Percentiles rank a stretch among this genome's conserved stretches.
These are phyloP conservation scores for Berberis vulgaris DNA, from an alignment of 164 flowering plant species.

Conservation along the genomic window DNA sequence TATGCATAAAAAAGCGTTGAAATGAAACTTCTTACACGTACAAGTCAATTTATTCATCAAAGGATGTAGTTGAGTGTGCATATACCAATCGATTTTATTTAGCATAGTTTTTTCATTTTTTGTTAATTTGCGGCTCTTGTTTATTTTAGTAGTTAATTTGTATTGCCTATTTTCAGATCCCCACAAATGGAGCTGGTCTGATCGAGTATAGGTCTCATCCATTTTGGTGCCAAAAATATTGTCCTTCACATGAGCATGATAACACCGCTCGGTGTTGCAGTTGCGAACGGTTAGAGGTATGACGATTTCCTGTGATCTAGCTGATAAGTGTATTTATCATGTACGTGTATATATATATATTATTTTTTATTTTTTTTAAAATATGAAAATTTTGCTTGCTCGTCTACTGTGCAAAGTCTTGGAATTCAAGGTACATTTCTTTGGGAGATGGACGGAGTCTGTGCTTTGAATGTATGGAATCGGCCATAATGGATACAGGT, in stretches of 20 bases:
- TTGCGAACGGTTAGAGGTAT: conserved; percentile 96
- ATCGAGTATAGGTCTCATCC: conserved; percentile 96
- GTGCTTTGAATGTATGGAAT: conserved; percentile 92
- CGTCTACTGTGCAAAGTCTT: conserved; percentile 33
- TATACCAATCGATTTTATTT: too few species aligned
- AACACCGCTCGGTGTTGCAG: conserved; percentile 84
- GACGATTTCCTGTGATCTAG: background rate
- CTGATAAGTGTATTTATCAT: background rate
- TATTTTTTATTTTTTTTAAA: background rate
- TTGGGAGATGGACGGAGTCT: conserved; percentile 82
- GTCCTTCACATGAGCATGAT: conserved; percentile 91
- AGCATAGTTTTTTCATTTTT: too few species aligned
- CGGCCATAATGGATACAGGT: conserved; percentile 92
- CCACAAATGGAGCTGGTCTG: conserved; percentile 81
- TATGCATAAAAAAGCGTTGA: too few species aligned
- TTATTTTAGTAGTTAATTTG: background rate
- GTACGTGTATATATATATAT: too few species aligned
- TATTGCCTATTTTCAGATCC: conserved; percentile 47
- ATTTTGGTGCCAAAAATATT: conserved; percentile 89
- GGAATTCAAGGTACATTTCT: conserved; percentile 54
- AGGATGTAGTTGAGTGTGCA: too few species aligned
- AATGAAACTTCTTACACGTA: too few species aligned
- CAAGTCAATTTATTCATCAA: too few species aligned
- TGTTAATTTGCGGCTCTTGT: too few species aligned
- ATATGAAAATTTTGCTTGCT: background rate